Conservation (phyloP, 2,329 filamentous ascomycete genomes). For the Parastagonospora avenae region DNA sequence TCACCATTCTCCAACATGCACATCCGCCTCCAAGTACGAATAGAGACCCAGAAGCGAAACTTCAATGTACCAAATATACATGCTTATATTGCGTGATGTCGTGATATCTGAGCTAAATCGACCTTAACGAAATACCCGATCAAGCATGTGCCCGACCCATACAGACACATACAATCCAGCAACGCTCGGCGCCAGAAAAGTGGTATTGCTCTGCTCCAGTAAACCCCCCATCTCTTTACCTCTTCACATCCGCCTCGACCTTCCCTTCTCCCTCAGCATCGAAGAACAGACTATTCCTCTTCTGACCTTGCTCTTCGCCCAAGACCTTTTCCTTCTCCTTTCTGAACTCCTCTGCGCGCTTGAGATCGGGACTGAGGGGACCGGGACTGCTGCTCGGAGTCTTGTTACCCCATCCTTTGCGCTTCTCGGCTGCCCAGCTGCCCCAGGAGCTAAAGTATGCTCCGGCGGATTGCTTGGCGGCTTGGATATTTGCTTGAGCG, state of each 20-base stretch:
- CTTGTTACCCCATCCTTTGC: slow-evolving; percentile 47
- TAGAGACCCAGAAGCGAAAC: too few relatives aligned
- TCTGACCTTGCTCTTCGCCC: slow-evolving; percentile 7
- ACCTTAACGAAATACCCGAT: neutral
- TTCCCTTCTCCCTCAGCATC: slow-evolving; percentile 20
- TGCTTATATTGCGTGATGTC: too few relatives aligned
- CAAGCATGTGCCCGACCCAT: neutral
- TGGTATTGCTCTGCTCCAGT: neutral
- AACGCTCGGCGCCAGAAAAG: neutral
- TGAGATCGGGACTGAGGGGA: slow-evolving; percentile 27
- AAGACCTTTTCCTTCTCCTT: slow-evolving; percentile 20
- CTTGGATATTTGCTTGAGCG: slow-evolving; percentile 60
- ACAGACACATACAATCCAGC: too few relatives aligned
- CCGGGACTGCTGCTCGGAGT: slow-evolving; percentile 23
- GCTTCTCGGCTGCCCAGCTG: slow-evolving; percentile 75
- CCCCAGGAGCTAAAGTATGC: slow-evolving; percentile 69
- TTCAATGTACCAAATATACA: too few relatives aligned
- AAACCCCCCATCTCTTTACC: neutral
- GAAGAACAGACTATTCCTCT: slow-evolving; percentile 22
- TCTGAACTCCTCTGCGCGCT: slow-evolving; percentile 35
- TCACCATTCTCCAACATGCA: too few relatives aligned
- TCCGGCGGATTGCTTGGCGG: slow-evolving; percentile 61
- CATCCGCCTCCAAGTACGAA: too few relatives aligned
- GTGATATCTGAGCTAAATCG: too few relatives aligned
- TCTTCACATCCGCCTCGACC: slow-evolving; percentile 1